These are phyloP conservation scores for Sporothrix luriei DNA, from an alignment of 2,329 filamentous ascomycete species.

Conservation along the genomic window DNA sequence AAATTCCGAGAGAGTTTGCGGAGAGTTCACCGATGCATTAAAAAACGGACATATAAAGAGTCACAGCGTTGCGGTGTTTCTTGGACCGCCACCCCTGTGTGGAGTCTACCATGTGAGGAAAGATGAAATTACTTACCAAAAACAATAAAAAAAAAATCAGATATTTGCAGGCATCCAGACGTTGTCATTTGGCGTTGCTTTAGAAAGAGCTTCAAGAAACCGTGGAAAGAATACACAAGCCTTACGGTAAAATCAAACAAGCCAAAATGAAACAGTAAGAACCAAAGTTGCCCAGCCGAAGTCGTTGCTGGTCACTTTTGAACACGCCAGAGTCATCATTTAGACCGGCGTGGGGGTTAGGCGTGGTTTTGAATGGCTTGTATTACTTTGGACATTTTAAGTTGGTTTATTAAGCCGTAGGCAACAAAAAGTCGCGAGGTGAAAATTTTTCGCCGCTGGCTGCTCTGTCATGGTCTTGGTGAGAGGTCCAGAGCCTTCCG, in stretches of 20 bases:
- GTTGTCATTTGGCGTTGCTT: not conserved
- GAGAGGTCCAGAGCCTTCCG: slow-evolving; percentile 25
- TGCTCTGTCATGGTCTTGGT: not conserved
- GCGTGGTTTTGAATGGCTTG: not conserved
- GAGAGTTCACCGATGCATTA: not conserved
- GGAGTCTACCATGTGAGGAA: slow-evolving; percentile 7
- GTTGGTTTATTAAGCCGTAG: not conserved
- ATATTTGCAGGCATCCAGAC: not conserved
- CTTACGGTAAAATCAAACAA: not conserved
- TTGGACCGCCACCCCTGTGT: not conserved
- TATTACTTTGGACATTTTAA: not conserved
- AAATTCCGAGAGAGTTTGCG: not conserved
- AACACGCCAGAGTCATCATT: not conserved
- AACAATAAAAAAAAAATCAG: not conserved
- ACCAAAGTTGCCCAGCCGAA: not conserved
- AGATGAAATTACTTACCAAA: not conserved
- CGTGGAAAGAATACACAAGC: not conserved
- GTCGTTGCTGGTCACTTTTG: not conserved
- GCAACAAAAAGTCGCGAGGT: slow-evolving; percentile 18
- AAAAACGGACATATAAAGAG: slow-evolving; percentile 3
- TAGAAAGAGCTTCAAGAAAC: not conserved
- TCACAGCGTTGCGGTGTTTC: slow-evolving; percentile 17
- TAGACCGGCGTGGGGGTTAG: slow-evolving; percentile 7
- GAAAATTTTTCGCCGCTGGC: slow-evolving; percentile 28
- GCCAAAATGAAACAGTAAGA: not conserved